These are phyloP conservation scores for Tylopilus subfusipes DNA, from an alignment of 768 basidiomycete species.

Conservation along the genomic window DNA sequence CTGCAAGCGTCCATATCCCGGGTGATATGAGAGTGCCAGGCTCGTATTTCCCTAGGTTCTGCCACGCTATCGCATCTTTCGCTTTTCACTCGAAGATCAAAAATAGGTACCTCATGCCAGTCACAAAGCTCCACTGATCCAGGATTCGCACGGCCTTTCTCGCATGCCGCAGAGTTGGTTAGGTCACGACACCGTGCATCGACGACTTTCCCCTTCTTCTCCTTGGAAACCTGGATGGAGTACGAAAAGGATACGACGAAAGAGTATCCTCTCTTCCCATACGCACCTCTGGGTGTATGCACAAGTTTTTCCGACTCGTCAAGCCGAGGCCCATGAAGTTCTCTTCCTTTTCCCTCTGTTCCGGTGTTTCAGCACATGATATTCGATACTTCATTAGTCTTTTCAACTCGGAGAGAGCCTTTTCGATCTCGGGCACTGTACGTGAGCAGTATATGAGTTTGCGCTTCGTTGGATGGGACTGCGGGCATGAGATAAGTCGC, in stretches of 20 bases:
- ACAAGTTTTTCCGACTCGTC: conserved; percentile 94
- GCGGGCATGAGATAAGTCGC: conserved; percentile 6
- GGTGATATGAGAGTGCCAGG: conserved; percentile 76
- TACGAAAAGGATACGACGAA: not conserved
- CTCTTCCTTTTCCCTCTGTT: conserved; percentile 72
- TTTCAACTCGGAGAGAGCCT: conserved; percentile 93
- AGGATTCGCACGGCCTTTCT: conserved; percentile 81
- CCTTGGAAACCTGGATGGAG: conserved; percentile 74
- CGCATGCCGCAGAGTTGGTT: conserved; percentile 78
- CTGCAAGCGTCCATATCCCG: conserved; percentile 93
- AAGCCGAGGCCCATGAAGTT: conserved; percentile 87
- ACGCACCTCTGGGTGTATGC: conserved; percentile 87
- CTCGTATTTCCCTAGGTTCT: conserved; percentile 84
- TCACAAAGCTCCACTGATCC: conserved; percentile 89
- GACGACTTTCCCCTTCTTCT: conserved; percentile 97
- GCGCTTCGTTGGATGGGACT: conserved; percentile 90
- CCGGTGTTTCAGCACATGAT: conserved; percentile 65
- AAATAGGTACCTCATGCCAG: conserved; percentile 84
- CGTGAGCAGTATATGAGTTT: conserved; percentile 99
- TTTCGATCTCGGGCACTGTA: conserved; percentile 99
- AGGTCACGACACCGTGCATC: conserved; percentile 96
- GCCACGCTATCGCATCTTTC: conserved; percentile 2
- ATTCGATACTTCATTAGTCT: conserved; percentile 88
- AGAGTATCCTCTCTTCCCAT: not conserved
- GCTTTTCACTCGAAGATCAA: not conserved